Base-by-base conservation (phyloP, 1,284 basidiomycete species). In the Tilletia setariae region DNA sequence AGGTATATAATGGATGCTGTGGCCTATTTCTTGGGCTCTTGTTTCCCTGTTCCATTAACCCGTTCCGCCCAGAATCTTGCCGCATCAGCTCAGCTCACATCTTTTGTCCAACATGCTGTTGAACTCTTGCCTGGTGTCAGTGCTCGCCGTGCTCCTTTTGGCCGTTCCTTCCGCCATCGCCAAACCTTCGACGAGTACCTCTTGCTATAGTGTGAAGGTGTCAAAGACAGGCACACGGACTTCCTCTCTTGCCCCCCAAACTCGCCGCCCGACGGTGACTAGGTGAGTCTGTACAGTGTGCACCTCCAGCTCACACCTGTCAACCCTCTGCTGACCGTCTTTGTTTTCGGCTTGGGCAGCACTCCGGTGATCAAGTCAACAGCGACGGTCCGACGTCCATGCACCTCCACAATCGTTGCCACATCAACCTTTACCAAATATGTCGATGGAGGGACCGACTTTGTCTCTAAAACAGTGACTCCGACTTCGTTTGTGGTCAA, bases 111-210 rank as follows among this genome's bases (percentile, higher is more conserved):
- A n/a, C n/a, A n/a, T n/a, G n/a, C n/a, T n/a, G n/a, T n/a, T n/a
- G n/a, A n/a, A n/a, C n/a, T n/a, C n/a, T n/a, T n/a, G n/a, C n/a
- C n/a, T n/a, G n/a, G n/a, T n/a, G n/a, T n/a, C n/a, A n/a, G n/a
- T n/a, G n/a, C n/a, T n/a, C n/a, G n/a, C n/a, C n/a, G n/a, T n/a
- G n/a, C n/a, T n/a, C n/a, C n/a, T n/a, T n/a, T n/a, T n/a, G n/a
- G n/a, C n/a, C n/a, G n/a, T n/a, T n/a, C n/a, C n/a, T n/a, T n/a
- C n/a, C n/a, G n/a, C n/a, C n/a, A n/a, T n/a, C n/a, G n/a, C n/a
- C n/a, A n/a, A n/a, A n/a, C 47, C 47, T 8, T 49, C 47, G 47
- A 49, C 47, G 47, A 49, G 47, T n/a, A 49, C 47, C 8, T 49
- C 47, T 19, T 49, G 47, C 47, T 11, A 49, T 23, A 49, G n/a